phyloP scores from a whole-genome alignment of 2,329 filamentous ascomycete genomes.

The Emmonsia crescens region DNA sequence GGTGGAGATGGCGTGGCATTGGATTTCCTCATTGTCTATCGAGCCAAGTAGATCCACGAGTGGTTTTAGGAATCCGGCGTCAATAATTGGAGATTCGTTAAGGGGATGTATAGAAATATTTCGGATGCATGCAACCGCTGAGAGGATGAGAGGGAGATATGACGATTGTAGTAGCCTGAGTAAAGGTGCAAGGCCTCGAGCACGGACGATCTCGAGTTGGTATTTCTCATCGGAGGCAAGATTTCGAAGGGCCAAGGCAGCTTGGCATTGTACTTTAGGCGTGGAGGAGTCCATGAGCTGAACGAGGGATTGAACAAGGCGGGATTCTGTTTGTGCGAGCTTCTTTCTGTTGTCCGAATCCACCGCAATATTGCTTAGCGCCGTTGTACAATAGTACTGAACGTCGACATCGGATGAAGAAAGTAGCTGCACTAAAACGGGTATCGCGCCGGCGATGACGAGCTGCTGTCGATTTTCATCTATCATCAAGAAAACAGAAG shows the following conservation, averaged over 20 bases:
- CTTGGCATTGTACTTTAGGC: constrained; percentile 96
- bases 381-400: constrained; percentile 98
- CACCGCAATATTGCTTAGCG: constrained; percentile 95
- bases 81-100: constrained; percentile 97
- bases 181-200: constrained; percentile 72
- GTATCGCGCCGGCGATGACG: constrained; percentile 94
- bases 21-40: constrained; percentile 96
- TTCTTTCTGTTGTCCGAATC: constrained; percentile 84
- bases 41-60: constrained; percentile 88
- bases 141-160: constrained; percentile 89
- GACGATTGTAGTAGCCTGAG: constrained; percentile 87
- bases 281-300: constrained; percentile 96
- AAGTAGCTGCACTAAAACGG: constrained; percentile 87
- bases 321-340: constrained; percentile 79
- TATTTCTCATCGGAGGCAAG: constrained; percentile 97
- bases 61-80: constrained; percentile 89
- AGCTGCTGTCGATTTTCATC: constrained; percentile 97
- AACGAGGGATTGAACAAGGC: constrained; percentile 85
- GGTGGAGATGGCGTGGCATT: constrained; percentile 96
- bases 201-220: constrained; percentile 90
- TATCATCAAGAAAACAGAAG: constrained; percentile 28
- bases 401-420: constrained; percentile 92
- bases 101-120: constrained; percentile 98
- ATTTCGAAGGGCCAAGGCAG: constrained; percentile 84
- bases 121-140: constrained; percentile 92